These are phyloP conservation scores for Talaromyces albobiverticillius DNA, from an alignment of 2,329 filamentous ascomycete genomes.

Conservation along the genomic window DNA sequence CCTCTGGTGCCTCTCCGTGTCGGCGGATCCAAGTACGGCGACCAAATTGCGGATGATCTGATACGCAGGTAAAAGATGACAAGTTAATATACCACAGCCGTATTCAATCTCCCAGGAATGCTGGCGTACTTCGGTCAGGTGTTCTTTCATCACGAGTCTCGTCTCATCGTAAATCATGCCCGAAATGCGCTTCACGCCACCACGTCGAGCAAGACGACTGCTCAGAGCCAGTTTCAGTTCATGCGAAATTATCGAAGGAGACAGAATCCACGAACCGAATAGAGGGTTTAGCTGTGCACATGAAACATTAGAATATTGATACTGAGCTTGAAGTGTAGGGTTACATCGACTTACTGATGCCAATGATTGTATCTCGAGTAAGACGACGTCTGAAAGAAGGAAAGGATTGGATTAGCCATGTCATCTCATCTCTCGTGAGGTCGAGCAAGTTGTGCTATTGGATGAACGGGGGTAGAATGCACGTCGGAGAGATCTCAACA, in stretches of 20 bases:
- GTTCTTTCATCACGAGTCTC: slow-evolving; percentile 20
- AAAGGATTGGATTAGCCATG: not conserved
- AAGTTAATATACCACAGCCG: not conserved
- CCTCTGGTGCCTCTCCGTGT: slow-evolving; percentile 15
- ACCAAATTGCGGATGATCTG: slow-evolving; percentile 27
- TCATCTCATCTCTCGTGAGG: no score
- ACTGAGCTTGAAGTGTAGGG: not conserved
- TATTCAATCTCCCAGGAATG: not conserved
- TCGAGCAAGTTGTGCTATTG: no score
- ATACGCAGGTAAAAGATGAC: not conserved
- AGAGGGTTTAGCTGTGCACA: slow-evolving; percentile 23
- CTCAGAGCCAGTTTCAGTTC: not conserved
- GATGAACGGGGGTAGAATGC: no score
- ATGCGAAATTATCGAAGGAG: no score
- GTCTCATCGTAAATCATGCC: slow-evolving; percentile 27
- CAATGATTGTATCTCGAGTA: slow-evolving; percentile 25
- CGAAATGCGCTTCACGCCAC: slow-evolving; percentile 30
- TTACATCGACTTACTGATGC: slow-evolving; percentile 25
- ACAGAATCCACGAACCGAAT: slow-evolving; percentile 33
- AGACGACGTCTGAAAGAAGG: slow-evolving; percentile 14
- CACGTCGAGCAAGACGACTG: slow-evolving; percentile 36
- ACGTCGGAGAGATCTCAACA: no score
- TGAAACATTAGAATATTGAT: not conserved
- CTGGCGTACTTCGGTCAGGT: slow-evolving; percentile 20
- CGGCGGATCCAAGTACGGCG: slow-evolving; percentile 20